Percentiles rank a stretch among this genome's conserved stretches.
Conservation (phyloP, 768 basidiomycete genomes). For the Brasilioporus rufonigricans region DNA sequence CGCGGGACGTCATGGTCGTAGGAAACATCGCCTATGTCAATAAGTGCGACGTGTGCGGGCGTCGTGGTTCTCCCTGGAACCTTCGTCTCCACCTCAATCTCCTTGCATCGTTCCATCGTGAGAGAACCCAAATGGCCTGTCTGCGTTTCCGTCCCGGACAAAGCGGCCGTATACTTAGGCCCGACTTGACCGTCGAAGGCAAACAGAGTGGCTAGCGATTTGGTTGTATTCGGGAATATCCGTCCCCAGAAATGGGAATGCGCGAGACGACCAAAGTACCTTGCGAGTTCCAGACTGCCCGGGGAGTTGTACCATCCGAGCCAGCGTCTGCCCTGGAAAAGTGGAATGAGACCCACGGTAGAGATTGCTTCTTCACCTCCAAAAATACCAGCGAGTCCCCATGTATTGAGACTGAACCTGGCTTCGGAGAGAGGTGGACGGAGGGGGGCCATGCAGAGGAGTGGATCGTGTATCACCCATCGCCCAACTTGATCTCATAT, state of each 20-base stretch:
- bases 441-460: slow-evolving; percentile 9
- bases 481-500: no score
- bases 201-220: slow-evolving; percentile 22
- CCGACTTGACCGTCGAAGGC: slow-evolving; percentile 25
- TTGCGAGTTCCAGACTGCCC: slow-evolving; percentile 30
- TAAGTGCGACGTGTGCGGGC: slow-evolving; percentile 16
- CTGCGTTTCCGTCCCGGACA: no score
- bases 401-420: slow-evolving; percentile 25
- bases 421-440: slow-evolving; percentile 1
- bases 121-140: no score
- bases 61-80: slow-evolving; percentile 16
- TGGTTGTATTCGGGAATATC: slow-evolving; percentile 22
- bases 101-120: slow-evolving; percentile 20
- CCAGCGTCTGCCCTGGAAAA: slow-evolving; percentile 29
- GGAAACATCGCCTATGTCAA: slow-evolving; percentile 10
- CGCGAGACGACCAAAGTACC: slow-evolving; percentile 27
- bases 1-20: slow-evolving; percentile 1
- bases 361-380: slow-evolving; percentile 34
- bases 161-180: slow-evolving; percentile 28
- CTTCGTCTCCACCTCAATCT: not conserved
- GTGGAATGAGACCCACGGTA: slow-evolving; percentile 29
- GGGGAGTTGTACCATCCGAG: slow-evolving; percentile 37
- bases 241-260: slow-evolving; percentile 24
- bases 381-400: slow-evolving; percentile 34
- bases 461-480: not conserved